Evolutionary conservation across 345 rosid genomes (phyloP).

Genomic region (Mangifera indica): DNA sequence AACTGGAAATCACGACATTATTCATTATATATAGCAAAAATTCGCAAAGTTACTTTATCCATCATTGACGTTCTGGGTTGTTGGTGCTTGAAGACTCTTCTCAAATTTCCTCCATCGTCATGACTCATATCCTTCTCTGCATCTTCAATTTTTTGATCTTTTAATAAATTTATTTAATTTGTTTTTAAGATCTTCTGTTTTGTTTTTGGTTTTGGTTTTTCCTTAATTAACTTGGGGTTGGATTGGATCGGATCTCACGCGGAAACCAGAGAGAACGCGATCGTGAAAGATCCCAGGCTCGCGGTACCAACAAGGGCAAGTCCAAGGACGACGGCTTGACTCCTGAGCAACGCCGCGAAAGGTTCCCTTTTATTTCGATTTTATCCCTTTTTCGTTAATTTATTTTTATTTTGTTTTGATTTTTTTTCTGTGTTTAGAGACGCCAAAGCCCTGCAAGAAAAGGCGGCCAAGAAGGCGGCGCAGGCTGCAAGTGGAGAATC

Average conservation of each 20-base stretch:
- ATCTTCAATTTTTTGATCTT: not conserved
- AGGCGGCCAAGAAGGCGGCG: slow-evolving; percentile 79
- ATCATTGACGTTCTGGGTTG: not conserved
- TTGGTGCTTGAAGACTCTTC: not conserved
- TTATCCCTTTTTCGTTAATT: too few species aligned
- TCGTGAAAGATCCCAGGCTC: slow-evolving; percentile 51
- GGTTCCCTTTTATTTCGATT: slow-evolving; percentile 12
- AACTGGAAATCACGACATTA: too few species aligned
- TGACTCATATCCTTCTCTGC: slow-evolving; percentile 36
- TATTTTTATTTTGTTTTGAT: not conserved
- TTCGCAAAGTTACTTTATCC: too few species aligned
- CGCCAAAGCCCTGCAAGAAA: slow-evolving; percentile 90
- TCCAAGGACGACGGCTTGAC: slow-evolving; percentile 50
- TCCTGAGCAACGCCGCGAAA: slow-evolving; percentile 63
- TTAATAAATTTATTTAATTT: not conserved
- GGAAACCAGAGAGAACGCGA: slow-evolving; percentile 61
- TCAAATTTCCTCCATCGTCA: not conserved
- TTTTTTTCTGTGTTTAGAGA: slow-evolving; percentile 44
- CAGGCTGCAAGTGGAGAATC: slow-evolving; percentile 53
- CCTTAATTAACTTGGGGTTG: slow-evolving; percentile 17
- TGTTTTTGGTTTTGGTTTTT: slow-evolving; percentile 11
- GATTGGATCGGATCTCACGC: slow-evolving; percentile 31
- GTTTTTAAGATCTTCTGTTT: not conserved
- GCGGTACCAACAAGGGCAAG: slow-evolving; percentile 26
- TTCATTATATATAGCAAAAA: too few species aligned